These are phyloP conservation scores for Heterobasidion occidentale DNA, from an alignment of 1,284 basidiomycete genomes.

Conservation along the genomic window DNA sequence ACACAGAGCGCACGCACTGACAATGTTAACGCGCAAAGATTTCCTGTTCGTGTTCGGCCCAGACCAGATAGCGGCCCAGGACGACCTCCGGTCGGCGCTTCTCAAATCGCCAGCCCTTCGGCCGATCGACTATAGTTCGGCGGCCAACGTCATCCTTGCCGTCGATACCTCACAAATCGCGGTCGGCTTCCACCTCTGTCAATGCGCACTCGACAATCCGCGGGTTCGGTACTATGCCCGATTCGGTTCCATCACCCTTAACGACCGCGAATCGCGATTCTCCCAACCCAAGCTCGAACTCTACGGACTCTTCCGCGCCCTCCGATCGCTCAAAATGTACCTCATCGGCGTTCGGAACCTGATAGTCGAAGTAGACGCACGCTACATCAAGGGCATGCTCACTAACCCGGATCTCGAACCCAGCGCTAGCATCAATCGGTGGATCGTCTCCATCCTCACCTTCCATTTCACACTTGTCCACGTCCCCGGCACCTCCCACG, in stretches of 20 bases:
- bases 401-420: conserved; percentile 22
- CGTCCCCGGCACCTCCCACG: conserved; percentile 12
- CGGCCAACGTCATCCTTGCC: conserved; percentile 18
- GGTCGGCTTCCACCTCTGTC: conserved; percentile 21
- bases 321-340: conserved; percentile 18
- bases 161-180: conserved; percentile 26
- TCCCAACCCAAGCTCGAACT: conserved; percentile 34
- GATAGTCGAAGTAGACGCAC: conserved; percentile 23
- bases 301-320: conserved; percentile 27
- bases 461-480: conserved; percentile 28
- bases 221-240: not conserved
- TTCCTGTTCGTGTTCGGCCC: conserved; percentile 12
- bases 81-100: conserved; percentile 14
- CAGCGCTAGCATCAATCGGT: conserved; percentile 28
- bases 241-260: conserved; percentile 27
- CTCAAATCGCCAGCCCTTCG: conserved; percentile 13
- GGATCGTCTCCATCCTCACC: conserved; percentile 29
- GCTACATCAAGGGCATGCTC: conserved; percentile 3
- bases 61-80: conserved; percentile 10
- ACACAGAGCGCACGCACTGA: conserved; percentile 7
- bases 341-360: conserved; percentile 27
- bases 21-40: conserved; percentile 9
- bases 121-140: conserved; percentile 22
- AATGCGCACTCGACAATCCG: conserved; percentile 14
- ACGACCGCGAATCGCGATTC: conserved; percentile 26